Conservation (phyloP, 441 rosid genomes). For the Mallotus repandus region DNA sequence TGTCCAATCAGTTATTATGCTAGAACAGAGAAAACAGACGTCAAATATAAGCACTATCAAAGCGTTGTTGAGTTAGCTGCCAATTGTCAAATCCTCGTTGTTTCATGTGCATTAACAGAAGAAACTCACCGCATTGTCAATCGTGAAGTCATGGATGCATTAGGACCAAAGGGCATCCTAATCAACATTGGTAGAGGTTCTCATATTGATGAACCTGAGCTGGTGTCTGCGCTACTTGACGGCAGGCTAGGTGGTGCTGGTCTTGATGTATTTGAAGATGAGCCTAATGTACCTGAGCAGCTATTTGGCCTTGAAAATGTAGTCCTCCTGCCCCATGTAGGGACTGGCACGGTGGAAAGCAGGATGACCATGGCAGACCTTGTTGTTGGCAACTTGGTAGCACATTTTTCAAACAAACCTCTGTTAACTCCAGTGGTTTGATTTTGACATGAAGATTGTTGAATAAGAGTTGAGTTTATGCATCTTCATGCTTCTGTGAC, state of each 20-base stretch:
- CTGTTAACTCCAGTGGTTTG: constrained; percentile 53
- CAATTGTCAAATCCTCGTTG: constrained; percentile 53
- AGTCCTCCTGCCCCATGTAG: constrained; percentile 62
- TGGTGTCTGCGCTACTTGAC: constrained; percentile 61
- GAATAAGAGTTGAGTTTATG: neutral
- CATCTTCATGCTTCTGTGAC: neutral
- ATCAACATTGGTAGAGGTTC: constrained; percentile 69
- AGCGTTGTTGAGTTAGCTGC: constrained; percentile 54
- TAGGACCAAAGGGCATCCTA: constrained; percentile 64
- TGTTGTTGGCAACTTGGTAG: constrained; percentile 61
- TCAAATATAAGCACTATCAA: constrained; percentile 47
- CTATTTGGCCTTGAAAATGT: constrained; percentile 57
- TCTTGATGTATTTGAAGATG: constrained; percentile 68
- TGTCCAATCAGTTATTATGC: constrained; percentile 55
- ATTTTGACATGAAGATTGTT: constrained; percentile 9
- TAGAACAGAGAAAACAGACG: constrained; percentile 46
- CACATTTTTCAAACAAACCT: constrained; percentile 50
- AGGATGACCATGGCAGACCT: constrained; percentile 68
- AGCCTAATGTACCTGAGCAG: constrained; percentile 58
- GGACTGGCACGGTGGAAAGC: constrained; percentile 56
- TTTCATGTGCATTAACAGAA: constrained; percentile 56
- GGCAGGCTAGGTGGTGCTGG: constrained; percentile 73
- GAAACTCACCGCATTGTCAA: constrained; percentile 55
- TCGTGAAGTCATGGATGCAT: constrained; percentile 51
- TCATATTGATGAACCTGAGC: constrained; percentile 65